Percentiles rank a stretch among this genome's conserved stretches.
Conservation (phyloP, 2,329 filamentous ascomycete species). For the Calonectria pteridis region DNA sequence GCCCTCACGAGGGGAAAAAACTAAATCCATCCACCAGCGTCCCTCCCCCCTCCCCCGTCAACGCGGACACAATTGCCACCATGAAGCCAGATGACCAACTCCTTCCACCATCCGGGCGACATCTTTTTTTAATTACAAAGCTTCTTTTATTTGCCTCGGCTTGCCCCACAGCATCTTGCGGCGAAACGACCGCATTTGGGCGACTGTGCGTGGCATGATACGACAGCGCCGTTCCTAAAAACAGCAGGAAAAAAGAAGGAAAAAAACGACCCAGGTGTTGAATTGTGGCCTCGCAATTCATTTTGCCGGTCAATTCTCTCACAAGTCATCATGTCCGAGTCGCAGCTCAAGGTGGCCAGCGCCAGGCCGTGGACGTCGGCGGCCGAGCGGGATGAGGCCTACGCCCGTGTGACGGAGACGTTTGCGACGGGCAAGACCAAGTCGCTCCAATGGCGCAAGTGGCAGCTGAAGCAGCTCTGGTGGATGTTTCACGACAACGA, state of each 20-base stretch:
- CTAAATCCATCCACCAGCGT: neutral
- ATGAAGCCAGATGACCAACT: neutral
- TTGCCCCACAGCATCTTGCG: neutral
- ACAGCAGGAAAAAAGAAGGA: neutral
- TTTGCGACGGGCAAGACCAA: conserved; percentile 8
- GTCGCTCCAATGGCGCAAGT: neutral
- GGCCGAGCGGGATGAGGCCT: neutral
- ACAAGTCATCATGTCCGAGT: neutral
- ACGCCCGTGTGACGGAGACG: neutral
- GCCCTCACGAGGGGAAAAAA: neutral
- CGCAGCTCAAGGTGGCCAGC: neutral
- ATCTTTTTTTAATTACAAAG: neutral
- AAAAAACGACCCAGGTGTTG: neutral
- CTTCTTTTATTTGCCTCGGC: neutral
- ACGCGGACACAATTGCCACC: neutral
- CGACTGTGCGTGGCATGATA: conserved; percentile 4
- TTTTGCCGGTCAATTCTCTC: too few relatives aligned
- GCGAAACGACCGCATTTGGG: neutral
- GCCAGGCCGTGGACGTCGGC: neutral
- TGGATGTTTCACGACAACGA: conserved; percentile 4
- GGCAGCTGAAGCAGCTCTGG: neutral
- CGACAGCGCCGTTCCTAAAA: neutral
- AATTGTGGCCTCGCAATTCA: too few relatives aligned
- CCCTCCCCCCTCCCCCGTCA: neutral
- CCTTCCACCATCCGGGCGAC: neutral